A percentile compares a stretch with the other conserved stretches of the same genome.
Evolutionary conservation across 2,329 filamentous ascomycete genomes (phyloP).

Genomic region (Penicillium brasilianum): DNA sequence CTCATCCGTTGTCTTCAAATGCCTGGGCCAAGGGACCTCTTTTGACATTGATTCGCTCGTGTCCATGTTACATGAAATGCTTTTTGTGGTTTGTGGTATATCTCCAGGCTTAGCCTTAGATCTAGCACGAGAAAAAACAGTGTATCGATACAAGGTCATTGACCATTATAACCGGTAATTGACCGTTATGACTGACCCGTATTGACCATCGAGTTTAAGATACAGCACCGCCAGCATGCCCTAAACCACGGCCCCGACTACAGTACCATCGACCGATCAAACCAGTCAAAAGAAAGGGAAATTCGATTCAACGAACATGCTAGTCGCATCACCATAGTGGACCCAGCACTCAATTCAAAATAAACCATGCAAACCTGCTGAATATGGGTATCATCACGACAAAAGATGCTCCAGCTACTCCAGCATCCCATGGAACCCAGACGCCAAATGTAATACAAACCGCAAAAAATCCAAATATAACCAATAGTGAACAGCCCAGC

Average conservation of each 20-base stretch:
- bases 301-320: not conserved
- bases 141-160: too few species aligned
- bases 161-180: not conserved
- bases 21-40: not conserved
- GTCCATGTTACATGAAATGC: not conserved
- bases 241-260: not conserved
- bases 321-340: not conserved
- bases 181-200: not conserved
- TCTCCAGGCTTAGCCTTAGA: not conserved
- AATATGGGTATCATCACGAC: slow-evolving; percentile 28
- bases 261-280: not conserved
- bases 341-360: not conserved
- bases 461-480: not conserved
- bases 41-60: not conserved
- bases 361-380: slow-evolving; percentile 5
- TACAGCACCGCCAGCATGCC: not conserved
- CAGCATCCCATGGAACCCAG: slow-evolving; percentile 3
- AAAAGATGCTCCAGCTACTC: slow-evolving; percentile 5
- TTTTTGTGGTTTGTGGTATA: not conserved
- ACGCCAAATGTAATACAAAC: slow-evolving; percentile 14
- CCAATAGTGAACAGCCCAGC: not conserved
- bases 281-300: not conserved
- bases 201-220: not conserved
- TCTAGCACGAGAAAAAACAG: not conserved
- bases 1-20: not conserved